These are phyloP conservation scores for Trametes cubensis DNA, from an alignment of 768 basidiomycete species.

Conservation along the genomic window DNA sequence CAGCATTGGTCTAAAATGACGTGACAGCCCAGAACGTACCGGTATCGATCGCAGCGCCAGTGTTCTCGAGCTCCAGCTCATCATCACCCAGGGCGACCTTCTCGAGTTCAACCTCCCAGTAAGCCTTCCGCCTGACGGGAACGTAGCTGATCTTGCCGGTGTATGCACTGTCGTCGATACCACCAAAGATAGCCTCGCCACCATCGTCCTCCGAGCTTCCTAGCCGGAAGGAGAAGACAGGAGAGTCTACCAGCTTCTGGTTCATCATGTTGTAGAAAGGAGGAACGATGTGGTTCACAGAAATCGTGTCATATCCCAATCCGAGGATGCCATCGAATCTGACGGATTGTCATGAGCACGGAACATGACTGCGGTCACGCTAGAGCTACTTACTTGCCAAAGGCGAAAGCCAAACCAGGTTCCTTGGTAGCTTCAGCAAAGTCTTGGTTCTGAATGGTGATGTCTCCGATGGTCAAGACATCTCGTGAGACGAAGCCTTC, in stretches of 20 bases:
- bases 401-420: constrained; percentile 96
- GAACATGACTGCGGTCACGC: too few relatives aligned
- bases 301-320: constrained; percentile 92
- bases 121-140: constrained; percentile 92
- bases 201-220: constrained; percentile 86
- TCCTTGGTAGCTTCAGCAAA: constrained; percentile 97
- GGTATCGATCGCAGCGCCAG: constrained; percentile 91
- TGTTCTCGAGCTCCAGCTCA: constrained; percentile 86
- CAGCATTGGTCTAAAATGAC: not conserved
- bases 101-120: constrained; percentile 97
- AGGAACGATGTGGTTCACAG: constrained; percentile 89
- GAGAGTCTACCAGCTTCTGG: constrained; percentile 76
- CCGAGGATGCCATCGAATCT: constrained; percentile 97
- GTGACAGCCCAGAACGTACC: constrained; percentile 44
- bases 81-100: constrained; percentile 86
- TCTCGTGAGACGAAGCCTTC: constrained; percentile 95
- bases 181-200: constrained; percentile 91
- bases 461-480: constrained; percentile 76
- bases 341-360: constrained; percentile 3
- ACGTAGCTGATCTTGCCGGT: constrained; percentile 82
- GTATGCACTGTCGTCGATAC: constrained; percentile 78
- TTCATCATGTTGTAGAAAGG: constrained; percentile 95
- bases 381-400: constrained; percentile 84
- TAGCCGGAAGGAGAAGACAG: constrained; percentile 93
- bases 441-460: constrained; percentile 72